Evolutionary conservation across 768 basidiomycete genomes (phyloP).

Genomic region (Boletus eberwhitei): DNA sequence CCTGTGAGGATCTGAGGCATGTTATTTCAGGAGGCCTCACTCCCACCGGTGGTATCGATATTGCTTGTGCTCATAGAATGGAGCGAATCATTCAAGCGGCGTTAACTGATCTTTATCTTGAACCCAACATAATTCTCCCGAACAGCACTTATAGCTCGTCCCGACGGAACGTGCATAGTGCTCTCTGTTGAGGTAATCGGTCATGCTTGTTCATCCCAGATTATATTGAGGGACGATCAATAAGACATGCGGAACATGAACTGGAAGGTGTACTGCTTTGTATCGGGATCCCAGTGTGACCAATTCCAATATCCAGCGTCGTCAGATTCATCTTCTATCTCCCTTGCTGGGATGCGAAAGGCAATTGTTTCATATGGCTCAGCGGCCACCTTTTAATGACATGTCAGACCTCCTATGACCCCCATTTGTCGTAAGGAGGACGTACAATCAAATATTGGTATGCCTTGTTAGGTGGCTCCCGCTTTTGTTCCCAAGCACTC

Average conservation of each 20-base stretch:
- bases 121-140: background rate
- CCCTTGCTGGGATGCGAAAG: conserved; percentile 96
- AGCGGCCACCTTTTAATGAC: conserved; percentile 77
- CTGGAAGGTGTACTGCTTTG: conserved; percentile 97
- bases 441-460: conserved; percentile 97
- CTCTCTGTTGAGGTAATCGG: background rate
- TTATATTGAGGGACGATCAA: conserved; percentile 20
- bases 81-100: background rate
- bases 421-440: conserved; percentile 15
- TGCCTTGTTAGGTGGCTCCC: conserved; percentile 91
- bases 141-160: background rate
- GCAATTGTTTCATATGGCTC: conserved; percentile 99
- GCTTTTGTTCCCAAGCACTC: conserved; percentile 97
- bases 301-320: conserved; percentile 93
- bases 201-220: background rate
- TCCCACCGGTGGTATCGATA: background rate
- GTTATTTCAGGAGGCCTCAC: background rate
- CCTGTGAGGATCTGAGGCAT: background rate
- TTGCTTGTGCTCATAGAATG: background rate
- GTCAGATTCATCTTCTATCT: conserved; percentile 93
- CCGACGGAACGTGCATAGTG: conserved; percentile 2
- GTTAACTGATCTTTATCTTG: conserved; percentile 8
- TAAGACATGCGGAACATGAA: conserved; percentile 81
- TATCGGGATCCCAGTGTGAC: conserved; percentile 99
- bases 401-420: conserved; percentile 27